Conservation (phyloP, 2,329 filamentous ascomycete species). For the Didymella exigua region DNA sequence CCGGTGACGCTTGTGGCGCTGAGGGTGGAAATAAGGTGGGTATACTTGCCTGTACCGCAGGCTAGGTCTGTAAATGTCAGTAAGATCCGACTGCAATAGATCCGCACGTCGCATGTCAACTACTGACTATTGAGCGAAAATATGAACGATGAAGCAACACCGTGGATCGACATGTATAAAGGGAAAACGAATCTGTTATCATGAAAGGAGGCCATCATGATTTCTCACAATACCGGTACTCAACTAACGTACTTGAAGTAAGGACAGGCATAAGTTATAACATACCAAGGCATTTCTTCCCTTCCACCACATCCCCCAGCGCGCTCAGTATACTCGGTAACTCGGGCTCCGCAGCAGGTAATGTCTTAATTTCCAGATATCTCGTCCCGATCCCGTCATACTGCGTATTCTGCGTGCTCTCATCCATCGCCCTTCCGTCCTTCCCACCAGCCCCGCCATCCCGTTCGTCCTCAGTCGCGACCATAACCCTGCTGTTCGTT, state of each 20-base stretch:
- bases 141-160: neutral
- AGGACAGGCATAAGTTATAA: no score
- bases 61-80: conserved; percentile 31
- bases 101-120: no score
- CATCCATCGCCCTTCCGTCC: neutral
- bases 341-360: conserved; percentile 32
- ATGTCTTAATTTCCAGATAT: conserved; percentile 33
- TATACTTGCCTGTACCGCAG: conserved; percentile 39
- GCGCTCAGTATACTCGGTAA: conserved; percentile 26
- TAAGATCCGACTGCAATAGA: neutral
- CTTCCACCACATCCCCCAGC: conserved; percentile 30
- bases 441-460: neutral
- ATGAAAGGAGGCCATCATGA: no score
- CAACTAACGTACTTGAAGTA: no score
- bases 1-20: conserved; percentile 28
- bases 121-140: neutral
- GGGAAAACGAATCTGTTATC: no score
- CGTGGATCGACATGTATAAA: no score
- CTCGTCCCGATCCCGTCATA: conserved; percentile 37
- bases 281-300: conserved; percentile 35
- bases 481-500: neutral
- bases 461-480: neutral
- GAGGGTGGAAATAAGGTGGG: conserved; percentile 28
- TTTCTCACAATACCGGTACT: no score
- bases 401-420: conserved; percentile 34